phyloP scores from a whole-genome alignment of 768 basidiomycete genomes.

The Xerocomus spinulosus region DNA sequence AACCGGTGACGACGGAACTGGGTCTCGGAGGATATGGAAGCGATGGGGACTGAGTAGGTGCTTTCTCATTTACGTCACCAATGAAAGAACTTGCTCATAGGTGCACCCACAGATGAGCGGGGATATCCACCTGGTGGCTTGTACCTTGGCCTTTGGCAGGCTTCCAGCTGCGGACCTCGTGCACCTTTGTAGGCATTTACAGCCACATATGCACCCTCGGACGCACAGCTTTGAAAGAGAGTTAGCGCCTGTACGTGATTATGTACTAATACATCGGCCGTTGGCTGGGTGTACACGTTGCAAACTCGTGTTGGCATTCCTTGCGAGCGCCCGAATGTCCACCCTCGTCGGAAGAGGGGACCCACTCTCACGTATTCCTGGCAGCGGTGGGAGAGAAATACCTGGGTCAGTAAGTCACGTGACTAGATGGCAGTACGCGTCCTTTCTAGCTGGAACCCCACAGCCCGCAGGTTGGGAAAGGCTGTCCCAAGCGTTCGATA shows the following conservation, averaged over 20 bases:
- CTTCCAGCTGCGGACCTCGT: constrained; percentile 17
- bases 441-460: no score
- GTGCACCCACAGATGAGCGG: neutral
- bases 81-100: neutral
- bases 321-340: constrained; percentile 12
- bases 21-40: constrained; percentile 77
- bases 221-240: neutral
- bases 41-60: constrained; percentile 45
- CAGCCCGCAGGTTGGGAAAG: no score
- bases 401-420: no score
- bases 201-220: constrained; percentile 12
- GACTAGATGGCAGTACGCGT: constrained; percentile 13
- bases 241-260: constrained; percentile 17
- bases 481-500: neutral
- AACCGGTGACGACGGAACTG: constrained; percentile 40
- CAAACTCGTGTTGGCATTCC: constrained; percentile 5
- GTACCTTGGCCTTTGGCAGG: constrained; percentile 22
- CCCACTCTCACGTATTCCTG: no score
- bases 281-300: constrained; percentile 24
- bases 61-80: neutral
- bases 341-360: constrained; percentile 15
- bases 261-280: neutral
- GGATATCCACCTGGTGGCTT: constrained; percentile 12
- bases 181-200: constrained; percentile 21
- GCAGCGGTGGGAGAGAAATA: no score